Evolutionary conservation across 2,329 filamentous ascomycete species (phyloP).

Genomic region (Penicillium sp.): DNA sequence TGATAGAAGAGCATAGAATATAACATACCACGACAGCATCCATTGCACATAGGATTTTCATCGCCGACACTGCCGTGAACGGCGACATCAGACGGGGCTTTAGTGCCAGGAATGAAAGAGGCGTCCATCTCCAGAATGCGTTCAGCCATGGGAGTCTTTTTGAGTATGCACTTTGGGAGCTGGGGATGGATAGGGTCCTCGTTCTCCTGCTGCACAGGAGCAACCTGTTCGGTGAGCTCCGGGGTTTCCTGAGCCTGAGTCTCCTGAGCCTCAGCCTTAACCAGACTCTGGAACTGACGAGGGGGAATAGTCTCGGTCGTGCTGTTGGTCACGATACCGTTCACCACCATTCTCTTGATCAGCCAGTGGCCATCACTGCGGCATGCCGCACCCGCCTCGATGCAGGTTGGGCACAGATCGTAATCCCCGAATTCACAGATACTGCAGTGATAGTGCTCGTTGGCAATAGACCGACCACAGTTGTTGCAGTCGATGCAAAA

Average conservation of each 20-base stretch:
- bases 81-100: slow-evolving; percentile 26
- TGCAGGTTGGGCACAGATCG: slow-evolving; percentile 84
- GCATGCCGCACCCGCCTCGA: slow-evolving; percentile 78
- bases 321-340: slow-evolving; percentile 82
- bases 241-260: background rate
- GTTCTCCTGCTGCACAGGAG: background rate
- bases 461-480: slow-evolving; percentile 78
- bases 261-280: background rate
- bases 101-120: slow-evolving; percentile 11
- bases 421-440: slow-evolving; percentile 93
- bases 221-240: background rate
- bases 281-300: slow-evolving; percentile 57
- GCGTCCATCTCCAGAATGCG: slow-evolving; percentile 35
- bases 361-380: slow-evolving; percentile 84
- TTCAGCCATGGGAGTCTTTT: slow-evolving; percentile 19
- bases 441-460: slow-evolving; percentile 91
- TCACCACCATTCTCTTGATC: slow-evolving; percentile 83
- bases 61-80: slow-evolving; percentile 21
- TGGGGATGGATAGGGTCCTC: slow-evolving; percentile 9
- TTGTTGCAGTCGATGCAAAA: slow-evolving; percentile 95
- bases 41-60: slow-evolving; percentile 63
- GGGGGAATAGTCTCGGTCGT: slow-evolving; percentile 80
- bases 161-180: background rate
- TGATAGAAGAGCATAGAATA: background rate
- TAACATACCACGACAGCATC: slow-evolving; percentile 65